Evolutionary conservation across 768 basidiomycete genomes (phyloP), one percentile per base, ranked within the genome.

Genomic region (Boletus vermiculosoides): DNA sequence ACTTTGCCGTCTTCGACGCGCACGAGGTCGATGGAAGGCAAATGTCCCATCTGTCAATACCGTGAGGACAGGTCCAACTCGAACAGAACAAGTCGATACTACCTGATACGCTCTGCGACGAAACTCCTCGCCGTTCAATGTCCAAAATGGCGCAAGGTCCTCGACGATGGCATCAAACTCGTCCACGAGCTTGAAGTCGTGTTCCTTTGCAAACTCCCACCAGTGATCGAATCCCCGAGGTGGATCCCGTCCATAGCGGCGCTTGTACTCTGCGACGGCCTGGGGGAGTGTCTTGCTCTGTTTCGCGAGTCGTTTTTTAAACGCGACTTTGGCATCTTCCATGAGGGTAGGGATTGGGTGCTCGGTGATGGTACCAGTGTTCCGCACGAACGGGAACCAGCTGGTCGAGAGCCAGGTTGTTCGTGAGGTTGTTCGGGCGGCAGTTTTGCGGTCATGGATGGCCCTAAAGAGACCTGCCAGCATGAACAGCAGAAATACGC

Each of bases 171-270:
- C 80, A 57, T 92, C 92, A 65, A 93, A 98, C 69, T 98, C 96
- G 71, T 98, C 96, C 5, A 90, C 77, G 73, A 98, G 83, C 63
- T 85, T 83, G 46, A 91, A 86, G 7, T 82, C 74, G 71, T 92
- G 82, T 55, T 83, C 77, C 69, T 80, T 75, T 15, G 87, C 90
- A 71, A 93, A 98, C 45, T 73, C 68, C 83, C 86, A 96, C 96
- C 96, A 98, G 30, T 80, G 74, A 67, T 94, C 95, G 61, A 98
- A 99, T 1, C 94, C 96, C 42, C 80, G 83, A 0, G 97, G 96
- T 5, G 97, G 97, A 36, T 83, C 74, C 37, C 90, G 82, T 11
- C 77, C 76, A 71, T 96, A 94, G 56, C 94, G 79, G 54, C 80
- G 75, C 61, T 76, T 83, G 73, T 99, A 99, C 71, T 96, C 93